phyloP scores from a whole-genome alignment of 805 yeast genomes.

The Candida dajiaensis region DNA sequence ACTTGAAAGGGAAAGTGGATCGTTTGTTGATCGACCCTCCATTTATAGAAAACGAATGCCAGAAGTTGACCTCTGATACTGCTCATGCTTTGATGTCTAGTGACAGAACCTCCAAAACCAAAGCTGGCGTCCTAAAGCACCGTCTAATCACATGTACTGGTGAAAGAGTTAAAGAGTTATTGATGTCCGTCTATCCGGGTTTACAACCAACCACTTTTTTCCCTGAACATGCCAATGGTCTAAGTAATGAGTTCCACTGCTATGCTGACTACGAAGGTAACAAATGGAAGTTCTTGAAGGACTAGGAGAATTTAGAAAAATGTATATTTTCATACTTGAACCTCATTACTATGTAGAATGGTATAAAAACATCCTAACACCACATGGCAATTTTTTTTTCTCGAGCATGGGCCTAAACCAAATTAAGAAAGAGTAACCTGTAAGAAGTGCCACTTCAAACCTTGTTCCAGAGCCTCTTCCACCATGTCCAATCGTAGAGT shows the following conservation, averaged over 20 bases:
- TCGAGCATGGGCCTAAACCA: neutral
- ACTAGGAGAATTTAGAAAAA: neutral
- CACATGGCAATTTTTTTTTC: neutral
- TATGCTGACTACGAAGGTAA: slow-evolving; percentile 72
- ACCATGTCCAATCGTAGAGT: slow-evolving; percentile 4
- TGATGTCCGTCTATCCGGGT: slow-evolving; percentile 57
- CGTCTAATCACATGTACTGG: slow-evolving; percentile 79
- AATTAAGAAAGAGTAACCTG: neutral
- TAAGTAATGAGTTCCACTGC: slow-evolving; percentile 84
- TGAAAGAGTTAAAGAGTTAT: slow-evolving; percentile 73
- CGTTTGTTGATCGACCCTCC: slow-evolving; percentile 84
- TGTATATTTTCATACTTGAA: too few relatives aligned
- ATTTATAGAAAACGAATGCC: slow-evolving; percentile 77
- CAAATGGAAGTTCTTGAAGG: slow-evolving; percentile 41
- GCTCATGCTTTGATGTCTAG: slow-evolving; percentile 51
- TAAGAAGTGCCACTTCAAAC: neutral
- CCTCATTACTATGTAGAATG: too few relatives aligned
- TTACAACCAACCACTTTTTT: slow-evolving; percentile 56
- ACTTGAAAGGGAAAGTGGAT: slow-evolving; percentile 57
- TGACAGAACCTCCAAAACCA: slow-evolving; percentile 33
- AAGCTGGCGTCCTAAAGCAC: slow-evolving; percentile 34
- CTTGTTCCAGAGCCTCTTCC: slow-evolving; percentile 2
- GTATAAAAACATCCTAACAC: neutral
- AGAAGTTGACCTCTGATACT: slow-evolving; percentile 55
- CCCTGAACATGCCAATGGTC: slow-evolving; percentile 81